Evolutionary conservation across 1,139 yeast genomes (phyloP), one percentile per base, ranked within the genome.

Genomic region (Blastobotrys buckinghamii): DNA sequence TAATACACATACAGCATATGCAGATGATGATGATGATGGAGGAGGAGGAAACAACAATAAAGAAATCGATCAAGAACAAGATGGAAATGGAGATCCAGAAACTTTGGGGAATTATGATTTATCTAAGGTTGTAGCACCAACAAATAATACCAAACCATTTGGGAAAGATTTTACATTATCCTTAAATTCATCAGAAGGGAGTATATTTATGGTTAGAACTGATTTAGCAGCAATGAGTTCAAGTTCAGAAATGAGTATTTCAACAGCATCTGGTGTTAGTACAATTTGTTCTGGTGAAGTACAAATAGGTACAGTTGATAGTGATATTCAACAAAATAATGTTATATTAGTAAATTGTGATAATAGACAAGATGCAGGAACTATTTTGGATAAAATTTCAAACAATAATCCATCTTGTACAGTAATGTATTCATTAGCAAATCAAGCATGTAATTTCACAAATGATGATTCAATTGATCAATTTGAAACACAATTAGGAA

Each of bases 271-370:
- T 36, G 61, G 60, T 15, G 39, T 53, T 9, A 49, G 54, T 13
- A 53, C 53, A 17, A 45, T 61, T 8, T 61, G 65, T 47, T 52
- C 55, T 1, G 66, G 66, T 8, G 40, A 50, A n/a, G 53, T 60
- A 27, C 39, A 55, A 13, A 42, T 50, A 13, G 42, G 24, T 50
- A 40, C 42, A 7, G 44, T 39, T 19, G 43, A 43, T 38, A 39
- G 39, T n/a, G 46, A 50, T 2, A 42, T 46, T 17, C 46, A 47
- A 4, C 44, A 29, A 45, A 27, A 33, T 16, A 39, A 51, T 33
- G 60, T 65, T 27, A 66, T 66, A 1, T 44, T 63, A 47, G 55
- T 65, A 26, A 51, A 59, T 19, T 65, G 69, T 51, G 69, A 65
- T 52, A 57, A 62, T 42, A 39, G 44, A 12, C 42, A 32, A 1